Percentiles rank a stretch among this genome's conserved stretches.
phyloP scores from a whole-genome alignment of 1,284 basidiomycete genomes.

The Pholiota adiposa region DNA sequence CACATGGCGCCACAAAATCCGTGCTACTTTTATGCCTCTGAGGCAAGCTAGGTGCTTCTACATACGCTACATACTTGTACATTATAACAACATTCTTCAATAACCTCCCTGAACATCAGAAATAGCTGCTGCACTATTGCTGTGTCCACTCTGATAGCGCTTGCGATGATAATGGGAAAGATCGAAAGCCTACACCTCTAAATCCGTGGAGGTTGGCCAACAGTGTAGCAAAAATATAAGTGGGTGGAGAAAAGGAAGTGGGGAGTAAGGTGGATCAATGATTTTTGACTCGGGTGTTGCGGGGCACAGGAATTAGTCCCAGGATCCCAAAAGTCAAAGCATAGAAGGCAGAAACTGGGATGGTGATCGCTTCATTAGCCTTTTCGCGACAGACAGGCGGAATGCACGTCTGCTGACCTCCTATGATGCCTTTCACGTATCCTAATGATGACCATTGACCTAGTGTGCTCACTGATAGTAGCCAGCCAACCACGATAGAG shows the following conservation, averaged over 20 bases:
- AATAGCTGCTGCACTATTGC: background rate
- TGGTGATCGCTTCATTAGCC: conserved; percentile 10
- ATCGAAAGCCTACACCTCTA: background rate
- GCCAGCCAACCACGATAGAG: conserved; percentile 73
- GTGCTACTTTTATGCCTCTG: background rate
- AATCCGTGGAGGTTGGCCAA: background rate
- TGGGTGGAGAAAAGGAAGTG: background rate
- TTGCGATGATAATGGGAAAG: background rate
- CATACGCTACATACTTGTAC: conserved; percentile 5
- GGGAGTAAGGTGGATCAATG: background rate
- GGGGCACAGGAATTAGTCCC: conserved; percentile 69
- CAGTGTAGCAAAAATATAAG: background rate
- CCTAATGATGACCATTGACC: conserved; percentile 69
- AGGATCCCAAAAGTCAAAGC: conserved; percentile 70
- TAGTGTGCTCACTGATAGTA: conserved; percentile 60
- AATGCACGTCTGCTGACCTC: conserved; percentile 44
- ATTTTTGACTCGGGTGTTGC: conserved; percentile 27
- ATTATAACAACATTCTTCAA: background rate
- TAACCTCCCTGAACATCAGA: background rate
- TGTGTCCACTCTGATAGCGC: background rate
- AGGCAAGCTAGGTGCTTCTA: background rate
- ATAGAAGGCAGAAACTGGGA: conserved; percentile 56
- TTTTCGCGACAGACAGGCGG: background rate
- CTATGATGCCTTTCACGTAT: conserved; percentile 62
- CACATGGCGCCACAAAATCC: background rate